Evolutionary conservation across 129 eudicot genomes (phyloP).

Genomic region (Flaveria brownii): DNA sequence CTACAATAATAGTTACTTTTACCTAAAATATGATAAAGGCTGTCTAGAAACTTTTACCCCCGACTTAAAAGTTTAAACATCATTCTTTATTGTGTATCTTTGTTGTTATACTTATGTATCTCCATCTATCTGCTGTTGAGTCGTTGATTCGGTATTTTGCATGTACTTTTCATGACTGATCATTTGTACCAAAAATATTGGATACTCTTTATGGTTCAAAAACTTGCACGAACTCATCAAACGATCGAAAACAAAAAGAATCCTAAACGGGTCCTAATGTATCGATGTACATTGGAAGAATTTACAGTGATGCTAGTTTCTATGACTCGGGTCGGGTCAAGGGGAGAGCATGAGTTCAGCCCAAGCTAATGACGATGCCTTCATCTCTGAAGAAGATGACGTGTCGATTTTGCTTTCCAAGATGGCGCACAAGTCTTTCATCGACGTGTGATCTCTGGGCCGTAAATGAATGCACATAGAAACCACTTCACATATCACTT

Average conservation of each 20-base stretch:
- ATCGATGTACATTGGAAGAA: conserved; percentile 20
- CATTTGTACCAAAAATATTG: not conserved
- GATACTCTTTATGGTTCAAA: not conserved
- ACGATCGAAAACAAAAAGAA: conserved; percentile 32
- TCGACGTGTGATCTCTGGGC: conserved; percentile 46
- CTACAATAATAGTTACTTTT: too few species aligned
- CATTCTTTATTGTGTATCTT: too few species aligned
- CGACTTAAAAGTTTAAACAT: too few species aligned
- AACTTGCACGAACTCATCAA: conserved; percentile 16
- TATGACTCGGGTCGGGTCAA: conserved; percentile 30
- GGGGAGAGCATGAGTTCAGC: conserved; percentile 89
- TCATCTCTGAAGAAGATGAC: conserved; percentile 69
- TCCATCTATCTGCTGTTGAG: too few species aligned
- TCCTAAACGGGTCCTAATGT: conserved; percentile 18
- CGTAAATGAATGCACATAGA: conserved; percentile 54
- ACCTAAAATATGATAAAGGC: too few species aligned
- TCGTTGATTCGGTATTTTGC: not conserved
- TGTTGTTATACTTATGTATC: too few species aligned
- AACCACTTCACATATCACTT: conserved; percentile 73
- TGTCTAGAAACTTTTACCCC: too few species aligned
- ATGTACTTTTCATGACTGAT: too few species aligned
- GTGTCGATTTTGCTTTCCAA: conserved; percentile 76
- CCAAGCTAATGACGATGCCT: conserved; percentile 82
- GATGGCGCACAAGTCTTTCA: conserved; percentile 64
- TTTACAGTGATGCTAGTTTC: conserved; percentile 30